Evolutionary conservation across 495 filamentous ascomycete genomes (phyloP), one percentile per base, ranked within the genome.

Genomic region (Xanthoparmelia taractica): DNA sequence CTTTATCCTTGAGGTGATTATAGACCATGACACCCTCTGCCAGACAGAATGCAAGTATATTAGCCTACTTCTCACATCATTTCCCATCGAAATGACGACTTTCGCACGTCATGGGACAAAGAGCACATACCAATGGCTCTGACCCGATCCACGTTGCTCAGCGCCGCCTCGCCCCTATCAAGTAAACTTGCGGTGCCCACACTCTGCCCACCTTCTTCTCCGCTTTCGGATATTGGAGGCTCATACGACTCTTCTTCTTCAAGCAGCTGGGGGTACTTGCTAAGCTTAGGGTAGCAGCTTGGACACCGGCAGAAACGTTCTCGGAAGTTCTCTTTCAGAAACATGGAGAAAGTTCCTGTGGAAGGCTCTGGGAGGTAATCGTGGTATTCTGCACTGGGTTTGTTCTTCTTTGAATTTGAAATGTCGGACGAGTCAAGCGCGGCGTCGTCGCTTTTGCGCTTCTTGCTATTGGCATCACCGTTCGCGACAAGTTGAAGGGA

Each of bases 191-290:
- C 88, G 0, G 83, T 84, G 37, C 83, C 84, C 1, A 78, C 78
- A 59, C 84, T 88, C 59, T 73, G 71, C 56, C 77, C 79, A 36
- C 79, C 80, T 50, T 73, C 76, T 40, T 79, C 61, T 75, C 79
- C 74, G 40, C 74, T 72, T 12, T 63, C 72, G 0, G 91, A 94
- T 17, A 96, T 74, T 0, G 92, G 91, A 0, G 93, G 94, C 64
- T 96, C 89, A 75, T 98, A 97, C 33, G 82, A 84, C 5, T 92
- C 88, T 80, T 98, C 94, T 75, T 94, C 90, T 73, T 97, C 93
- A 38, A 96, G 85, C 45, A 98, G 88, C 65, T 93, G 85, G 0
- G 81, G 84, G 77, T 94, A 84, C 0, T 76, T 72, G 1, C 76
- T 72, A 8, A 98, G 84, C 36, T 84, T 77, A 0, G 88, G 85